Percentiles rank a stretch among this genome's conserved stretches.
Evolutionary conservation across 164 flowering plant species (phyloP).

Genomic region (Liquidambar formosana): DNA sequence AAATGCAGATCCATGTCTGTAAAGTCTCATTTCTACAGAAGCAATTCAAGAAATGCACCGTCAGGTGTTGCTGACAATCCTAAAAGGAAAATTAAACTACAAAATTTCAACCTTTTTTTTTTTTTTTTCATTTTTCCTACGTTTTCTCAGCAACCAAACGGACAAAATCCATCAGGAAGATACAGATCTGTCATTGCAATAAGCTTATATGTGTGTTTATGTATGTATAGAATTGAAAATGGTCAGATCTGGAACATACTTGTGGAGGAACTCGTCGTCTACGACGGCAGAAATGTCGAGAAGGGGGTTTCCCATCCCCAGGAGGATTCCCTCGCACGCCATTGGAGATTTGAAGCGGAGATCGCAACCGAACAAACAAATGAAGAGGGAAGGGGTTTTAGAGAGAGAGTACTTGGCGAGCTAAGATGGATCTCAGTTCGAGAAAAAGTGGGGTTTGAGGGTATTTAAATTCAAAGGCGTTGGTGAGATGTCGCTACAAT

Average conservation of each 20-base stretch:
- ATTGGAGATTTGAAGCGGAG: constrained; percentile 18
- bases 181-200: not conserved
- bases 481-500: no score
- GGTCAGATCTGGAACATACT: constrained; percentile 30
- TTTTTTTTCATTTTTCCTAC: no score
- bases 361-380: no score
- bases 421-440: no score
- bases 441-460: no score
- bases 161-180: not conserved
- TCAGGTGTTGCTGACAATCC: no score
- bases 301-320: constrained; percentile 82
- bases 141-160: no score
- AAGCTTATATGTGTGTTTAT: not conserved
- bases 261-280: constrained; percentile 47
- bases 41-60: not conserved
- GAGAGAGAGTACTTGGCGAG: no score
- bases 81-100: no score
- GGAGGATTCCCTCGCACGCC: constrained; percentile 53
- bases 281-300: constrained; percentile 74
- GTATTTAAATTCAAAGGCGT: no score
- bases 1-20: not conserved
- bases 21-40: not conserved
- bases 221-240: not conserved
- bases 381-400: no score
- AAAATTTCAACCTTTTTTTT: no score